A percentile compares a stretch with the other conserved stretches of the same genome.
Evolutionary conservation across 768 basidiomycete genomes (phyloP).

Genomic region (Pseudohyphozyma bogoriensis): DNA sequence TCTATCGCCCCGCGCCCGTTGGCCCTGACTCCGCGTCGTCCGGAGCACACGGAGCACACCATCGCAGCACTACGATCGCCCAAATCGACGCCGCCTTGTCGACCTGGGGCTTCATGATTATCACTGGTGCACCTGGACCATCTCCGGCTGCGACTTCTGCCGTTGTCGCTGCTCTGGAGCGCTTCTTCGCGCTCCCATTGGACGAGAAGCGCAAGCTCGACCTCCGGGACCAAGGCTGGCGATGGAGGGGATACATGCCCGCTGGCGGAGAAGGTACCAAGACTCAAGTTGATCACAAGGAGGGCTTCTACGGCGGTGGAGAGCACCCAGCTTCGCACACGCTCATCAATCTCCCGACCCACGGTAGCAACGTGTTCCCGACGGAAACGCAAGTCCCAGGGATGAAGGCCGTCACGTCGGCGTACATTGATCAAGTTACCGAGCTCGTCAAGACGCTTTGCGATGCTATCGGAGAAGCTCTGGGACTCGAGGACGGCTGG

Average conservation of each 20-base stretch:
- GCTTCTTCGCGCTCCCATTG: neutral
- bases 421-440: neutral
- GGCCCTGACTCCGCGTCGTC: too few species aligned
- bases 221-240: neutral
- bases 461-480: neutral
- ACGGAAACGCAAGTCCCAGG: neutral
- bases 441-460: neutral
- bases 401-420: neutral
- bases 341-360: neutral
- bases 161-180: neutral
- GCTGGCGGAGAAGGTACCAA: neutral
- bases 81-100: neutral
- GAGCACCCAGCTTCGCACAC: neutral
- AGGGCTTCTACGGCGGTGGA: neutral
- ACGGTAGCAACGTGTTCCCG: neutral
- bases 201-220: neutral
- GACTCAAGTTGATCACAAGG: neutral
- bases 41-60: too few species aligned
- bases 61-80: too few species aligned
- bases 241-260: neutral
- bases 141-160: neutral
- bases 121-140: neutral
- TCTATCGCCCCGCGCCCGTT: too few species aligned
- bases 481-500: neutral
- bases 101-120: neutral